Evolutionary conservation across 306 rosid species (phyloP).

Genomic region (Quillaja saponaria): DNA sequence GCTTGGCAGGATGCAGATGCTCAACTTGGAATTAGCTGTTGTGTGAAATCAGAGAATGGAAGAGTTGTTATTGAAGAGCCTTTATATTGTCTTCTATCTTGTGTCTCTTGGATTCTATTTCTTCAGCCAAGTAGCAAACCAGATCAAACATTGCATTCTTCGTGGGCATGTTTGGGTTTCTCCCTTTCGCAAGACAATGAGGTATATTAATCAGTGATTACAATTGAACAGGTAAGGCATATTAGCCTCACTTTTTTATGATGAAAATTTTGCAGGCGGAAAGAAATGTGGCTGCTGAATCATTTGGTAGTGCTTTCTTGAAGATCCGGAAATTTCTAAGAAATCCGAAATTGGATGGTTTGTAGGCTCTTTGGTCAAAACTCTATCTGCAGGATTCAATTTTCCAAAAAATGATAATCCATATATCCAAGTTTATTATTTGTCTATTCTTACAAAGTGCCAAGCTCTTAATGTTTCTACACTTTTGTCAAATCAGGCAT

Average conservation of each 20-base stretch:
- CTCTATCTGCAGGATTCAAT: neutral
- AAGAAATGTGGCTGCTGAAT: constrained; percentile 35
- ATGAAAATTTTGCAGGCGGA: constrained; percentile 30
- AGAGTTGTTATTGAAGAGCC: constrained; percentile 40
- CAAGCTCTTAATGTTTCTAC: too few relatives aligned
- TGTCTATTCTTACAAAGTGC: too few relatives aligned
- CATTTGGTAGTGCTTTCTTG: constrained; percentile 27
- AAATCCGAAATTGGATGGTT: constrained; percentile 37
- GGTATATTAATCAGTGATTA: constrained; percentile 20
- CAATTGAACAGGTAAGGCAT: neutral
- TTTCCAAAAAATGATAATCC: neutral
- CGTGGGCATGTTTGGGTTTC: constrained; percentile 44
- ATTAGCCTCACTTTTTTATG: too few relatives aligned
- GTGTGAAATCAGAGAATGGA: constrained; percentile 38
- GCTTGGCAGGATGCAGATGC: constrained; percentile 31
- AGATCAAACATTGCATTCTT: constrained; percentile 34
- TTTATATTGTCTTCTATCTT: constrained; percentile 37
- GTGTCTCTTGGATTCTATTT: constrained; percentile 45
- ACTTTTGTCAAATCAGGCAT: constrained; percentile 38
- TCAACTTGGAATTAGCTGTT: constrained; percentile 30
- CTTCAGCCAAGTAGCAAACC: constrained; percentile 35
- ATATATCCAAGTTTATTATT: too few relatives aligned
- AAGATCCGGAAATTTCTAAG: constrained; percentile 35
- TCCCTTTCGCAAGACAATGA: constrained; percentile 50
- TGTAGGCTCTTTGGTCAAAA: neutral